A percentile compares a stretch with the other conserved stretches of the same genome.
Conservation (phyloP, 1,284 basidiomycete genomes). For the Sanghuangporus sanghuang region DNA sequence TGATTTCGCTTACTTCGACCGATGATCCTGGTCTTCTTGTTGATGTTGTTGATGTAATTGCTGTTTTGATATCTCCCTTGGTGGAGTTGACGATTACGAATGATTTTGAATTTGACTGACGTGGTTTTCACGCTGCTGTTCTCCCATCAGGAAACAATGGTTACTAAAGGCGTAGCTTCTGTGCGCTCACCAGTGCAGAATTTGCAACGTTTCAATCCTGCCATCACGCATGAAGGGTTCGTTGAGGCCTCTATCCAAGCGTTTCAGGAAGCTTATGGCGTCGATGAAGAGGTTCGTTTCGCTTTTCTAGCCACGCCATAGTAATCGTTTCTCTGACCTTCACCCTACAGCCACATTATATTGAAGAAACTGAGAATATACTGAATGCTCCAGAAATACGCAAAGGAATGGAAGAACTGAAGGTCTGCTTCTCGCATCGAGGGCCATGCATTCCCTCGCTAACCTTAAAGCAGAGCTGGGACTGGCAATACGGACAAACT, state of each 20-base stretch:
- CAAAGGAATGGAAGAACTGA: constrained; percentile 67
- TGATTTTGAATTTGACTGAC: background rate
- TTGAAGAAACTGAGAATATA: constrained; percentile 42
- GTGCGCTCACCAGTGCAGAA: constrained; percentile 92
- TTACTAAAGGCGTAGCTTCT: constrained; percentile 85
- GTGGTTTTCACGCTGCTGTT: background rate
- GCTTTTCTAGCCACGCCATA: background rate
- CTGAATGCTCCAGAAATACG: constrained; percentile 43
- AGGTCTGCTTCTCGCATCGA: constrained; percentile 35
- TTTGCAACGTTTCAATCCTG: constrained; percentile 52
- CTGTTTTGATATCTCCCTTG: background rate
- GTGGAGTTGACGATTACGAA: background rate
- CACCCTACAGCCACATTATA: constrained; percentile 27
- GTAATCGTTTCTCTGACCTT: background rate
- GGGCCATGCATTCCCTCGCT: background rate
- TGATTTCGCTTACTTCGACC: background rate
- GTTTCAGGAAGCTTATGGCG: constrained; percentile 64
- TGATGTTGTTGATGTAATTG: background rate
- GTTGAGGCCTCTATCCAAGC: constrained; percentile 64
- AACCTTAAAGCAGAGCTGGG: constrained; percentile 63
- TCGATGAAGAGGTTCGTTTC: constrained; percentile 27
- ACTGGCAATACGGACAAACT: constrained; percentile 92
- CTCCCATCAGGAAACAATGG: constrained; percentile 41
- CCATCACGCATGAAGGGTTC: constrained; percentile 67
- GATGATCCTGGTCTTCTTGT: background rate